Base-by-base conservation (phyloP, 352 stramenopile genomes). In the Globisporangium heterothallicum region DNA sequence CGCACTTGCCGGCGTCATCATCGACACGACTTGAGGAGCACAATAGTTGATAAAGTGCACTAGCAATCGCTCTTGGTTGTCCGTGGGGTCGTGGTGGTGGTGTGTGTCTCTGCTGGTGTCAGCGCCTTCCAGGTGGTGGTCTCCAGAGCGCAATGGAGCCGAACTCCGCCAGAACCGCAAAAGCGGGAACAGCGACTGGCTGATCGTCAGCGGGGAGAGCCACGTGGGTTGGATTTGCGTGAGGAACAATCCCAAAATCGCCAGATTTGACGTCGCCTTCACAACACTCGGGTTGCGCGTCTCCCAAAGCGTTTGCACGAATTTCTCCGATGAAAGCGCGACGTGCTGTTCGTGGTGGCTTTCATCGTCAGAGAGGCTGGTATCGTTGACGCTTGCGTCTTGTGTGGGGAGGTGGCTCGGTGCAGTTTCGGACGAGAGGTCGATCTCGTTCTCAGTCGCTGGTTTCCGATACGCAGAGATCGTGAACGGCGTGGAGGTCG, bases 401-500 rank as follows among this genome's bases (percentile, higher is more conserved):
- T 26, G 40, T 44, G 18, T 2, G 18, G 12, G 13, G 19, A 4
- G 42, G 32, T 30, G 24, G 22, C 34, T 12, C 22, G 2, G 42
- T 16, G n/a, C 12, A 3, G 30, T 34, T 6, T 6, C 29, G 10
- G 6, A 34, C 29, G 29, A 9, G 5, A 6, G 4, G 1, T 42
- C 27, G 8, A 22, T 27, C 45, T 41, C 30, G 14, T 29, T 12
- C 7, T 52, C 45, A 12, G 18, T 24, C 16, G 56, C 49, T 48
- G 40, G 42, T 26, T 58, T 63, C 22, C 56, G 48, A 29, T 58
- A 63, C 2, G 48, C 56, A 32, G 49, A 63, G 13, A 59, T 40
- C 22, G 49, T 59, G 38, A 59, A 63, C 3, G 49, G 49, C 7
- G 35, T 35, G 8, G 72, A 83, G 18, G 61, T 56, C 0, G 58